These are phyloP conservation scores for Eragrostis tef DNA, from an alignment of 202 grass and related monocot species.

Conservation along the genomic window DNA sequence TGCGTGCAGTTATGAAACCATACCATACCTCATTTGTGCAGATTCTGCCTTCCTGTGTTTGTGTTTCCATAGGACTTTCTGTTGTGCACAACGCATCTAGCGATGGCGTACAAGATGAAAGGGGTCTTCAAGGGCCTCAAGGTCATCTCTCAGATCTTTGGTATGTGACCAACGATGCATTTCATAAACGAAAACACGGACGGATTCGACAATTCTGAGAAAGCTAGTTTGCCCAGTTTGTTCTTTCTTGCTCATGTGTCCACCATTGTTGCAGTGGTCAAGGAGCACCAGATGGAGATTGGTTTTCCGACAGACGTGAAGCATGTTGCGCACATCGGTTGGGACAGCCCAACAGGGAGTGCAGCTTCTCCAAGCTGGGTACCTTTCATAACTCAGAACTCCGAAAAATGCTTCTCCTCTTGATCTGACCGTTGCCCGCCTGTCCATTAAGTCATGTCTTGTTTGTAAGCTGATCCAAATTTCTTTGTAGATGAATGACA, in stretches of 20 bases:
- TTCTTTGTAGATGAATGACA: constrained; percentile 61
- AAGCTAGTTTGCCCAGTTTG: neutral
- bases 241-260: neutral
- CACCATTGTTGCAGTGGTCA: constrained; percentile 56
- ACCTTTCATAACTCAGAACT: constrained; percentile 28
- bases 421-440: neutral
- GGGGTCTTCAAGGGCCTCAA: constrained; percentile 83
- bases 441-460: neutral
- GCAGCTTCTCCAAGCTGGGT: constrained; percentile 71
- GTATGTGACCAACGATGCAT: constrained; percentile 34
- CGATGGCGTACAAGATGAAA: constrained; percentile 86
- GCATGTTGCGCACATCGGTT: constrained; percentile 84
- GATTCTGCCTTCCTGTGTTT: constrained; percentile 5
- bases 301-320: constrained; percentile 76
- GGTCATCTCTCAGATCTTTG: constrained; percentile 84
- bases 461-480: neutral
- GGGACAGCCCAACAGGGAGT: constrained; percentile 66
- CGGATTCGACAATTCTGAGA: neutral
- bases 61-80: constrained; percentile 16
- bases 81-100: constrained; percentile 23
- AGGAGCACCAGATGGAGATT: constrained; percentile 84
- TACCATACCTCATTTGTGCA: constrained; percentile 2
- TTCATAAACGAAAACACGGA: neutral
- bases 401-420: neutral
- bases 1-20: neutral